Percentiles rank a stretch among this genome's conserved stretches.
These are phyloP conservation scores for Epicoccum sorghinum DNA, from an alignment of 2,329 filamentous ascomycete genomes.

Conservation along the genomic window DNA sequence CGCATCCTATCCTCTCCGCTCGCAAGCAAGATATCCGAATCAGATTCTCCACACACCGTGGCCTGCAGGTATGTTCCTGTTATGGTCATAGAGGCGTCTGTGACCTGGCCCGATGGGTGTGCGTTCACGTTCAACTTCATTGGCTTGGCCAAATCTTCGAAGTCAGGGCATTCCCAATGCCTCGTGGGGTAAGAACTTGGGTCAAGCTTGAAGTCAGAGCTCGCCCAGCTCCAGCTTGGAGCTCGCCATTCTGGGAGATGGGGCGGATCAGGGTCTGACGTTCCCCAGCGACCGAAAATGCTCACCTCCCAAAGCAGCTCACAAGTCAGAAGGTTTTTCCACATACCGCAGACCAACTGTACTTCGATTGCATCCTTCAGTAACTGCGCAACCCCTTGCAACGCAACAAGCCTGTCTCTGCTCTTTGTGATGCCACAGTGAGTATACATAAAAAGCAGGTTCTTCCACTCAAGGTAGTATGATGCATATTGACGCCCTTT, in stretches of 20 bases:
- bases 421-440: not conserved
- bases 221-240: slow-evolving; percentile 4
- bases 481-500: too few relatives aligned
- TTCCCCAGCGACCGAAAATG: not conserved
- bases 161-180: not conserved
- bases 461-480: not conserved
- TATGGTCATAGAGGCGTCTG: not conserved
- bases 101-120: not conserved
- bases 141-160: not conserved
- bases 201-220: not conserved
- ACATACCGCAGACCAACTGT: not conserved
- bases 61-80: not conserved
- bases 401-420: not conserved
- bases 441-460: not conserved
- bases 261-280: too few relatives aligned
- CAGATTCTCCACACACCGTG: not conserved
- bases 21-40: not conserved
- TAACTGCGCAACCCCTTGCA: not conserved
- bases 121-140: not conserved
- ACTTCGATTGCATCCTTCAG: not conserved
- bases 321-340: not conserved
- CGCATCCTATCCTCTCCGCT: too few relatives aligned
- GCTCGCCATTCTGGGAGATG: not conserved
- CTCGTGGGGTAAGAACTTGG: not conserved
- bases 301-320: not conserved